Evolutionary conservation across 116 monocot species (phyloP).

Genomic region (Papilionanthe hybrid): DNA sequence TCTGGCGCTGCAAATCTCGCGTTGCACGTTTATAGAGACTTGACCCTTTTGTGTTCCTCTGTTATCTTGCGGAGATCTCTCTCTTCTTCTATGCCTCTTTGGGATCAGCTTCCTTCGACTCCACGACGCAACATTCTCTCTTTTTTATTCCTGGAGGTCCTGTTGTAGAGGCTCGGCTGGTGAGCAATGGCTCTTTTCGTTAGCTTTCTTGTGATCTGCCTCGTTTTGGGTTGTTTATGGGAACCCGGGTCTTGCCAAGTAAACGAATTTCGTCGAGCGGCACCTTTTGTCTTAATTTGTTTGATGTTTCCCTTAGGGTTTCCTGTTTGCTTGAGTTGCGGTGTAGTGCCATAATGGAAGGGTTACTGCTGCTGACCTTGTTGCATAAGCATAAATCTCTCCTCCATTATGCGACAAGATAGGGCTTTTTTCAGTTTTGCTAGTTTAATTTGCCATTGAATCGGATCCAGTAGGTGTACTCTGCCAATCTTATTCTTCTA

Average conservation of each 20-base stretch:
- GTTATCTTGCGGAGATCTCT: background rate
- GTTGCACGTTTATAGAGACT: background rate
- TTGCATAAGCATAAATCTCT: background rate
- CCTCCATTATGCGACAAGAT: background rate
- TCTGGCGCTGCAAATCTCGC: background rate
- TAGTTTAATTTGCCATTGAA: background rate
- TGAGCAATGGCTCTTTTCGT: slow-evolving; percentile 13
- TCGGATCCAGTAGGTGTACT: background rate
- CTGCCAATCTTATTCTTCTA: background rate
- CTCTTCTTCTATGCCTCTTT: slow-evolving; percentile 1
- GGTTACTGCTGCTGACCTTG: background rate
- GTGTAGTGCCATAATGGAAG: background rate
- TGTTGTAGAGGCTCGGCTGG: background rate
- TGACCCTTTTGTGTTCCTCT: background rate
- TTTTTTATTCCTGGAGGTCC: background rate
- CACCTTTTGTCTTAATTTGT: slow-evolving; percentile 7
- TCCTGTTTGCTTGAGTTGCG: background rate
- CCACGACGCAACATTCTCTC: background rate
- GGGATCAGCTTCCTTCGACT: background rate
- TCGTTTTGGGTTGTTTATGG: slow-evolving; percentile 11
- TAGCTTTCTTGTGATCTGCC: slow-evolving; percentile 10
- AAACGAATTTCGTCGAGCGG: slow-evolving; percentile 55
- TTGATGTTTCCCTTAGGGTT: background rate
- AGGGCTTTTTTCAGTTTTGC: background rate
- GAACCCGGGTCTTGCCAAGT: slow-evolving; percentile 14